phyloP scores from a whole-genome alignment of 768 basidiomycete genomes.

The Psilocybe cyanescens region DNA sequence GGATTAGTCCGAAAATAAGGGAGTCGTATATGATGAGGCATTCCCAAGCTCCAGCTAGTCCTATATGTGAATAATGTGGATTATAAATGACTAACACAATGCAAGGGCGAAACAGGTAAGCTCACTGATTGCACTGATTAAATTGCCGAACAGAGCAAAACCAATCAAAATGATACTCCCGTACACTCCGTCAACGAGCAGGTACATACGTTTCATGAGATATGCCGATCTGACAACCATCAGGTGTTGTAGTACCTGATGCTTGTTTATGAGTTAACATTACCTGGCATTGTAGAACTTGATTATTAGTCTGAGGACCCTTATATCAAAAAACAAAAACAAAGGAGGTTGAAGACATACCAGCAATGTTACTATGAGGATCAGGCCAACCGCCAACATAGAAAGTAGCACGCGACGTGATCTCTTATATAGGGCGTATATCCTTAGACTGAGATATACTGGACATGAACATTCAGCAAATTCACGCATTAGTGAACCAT shows the following conservation, averaged over 20 bases:
- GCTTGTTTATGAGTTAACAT: not conserved
- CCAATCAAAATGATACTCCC: not conserved
- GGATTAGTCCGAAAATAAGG: not conserved
- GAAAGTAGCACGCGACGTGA: not conserved
- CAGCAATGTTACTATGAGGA: not conserved
- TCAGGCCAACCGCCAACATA: not conserved
- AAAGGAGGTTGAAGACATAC: not conserved
- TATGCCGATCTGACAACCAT: not conserved
- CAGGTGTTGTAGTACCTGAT: not conserved
- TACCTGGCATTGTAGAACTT: not conserved
- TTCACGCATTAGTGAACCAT: no score
- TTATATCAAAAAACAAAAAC: no score
- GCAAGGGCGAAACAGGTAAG: not conserved
- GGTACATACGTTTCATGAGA: not conserved
- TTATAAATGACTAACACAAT: not conserved
- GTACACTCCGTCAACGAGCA: not conserved
- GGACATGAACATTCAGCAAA: not conserved
- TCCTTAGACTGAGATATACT: not conserved
- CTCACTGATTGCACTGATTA: not conserved
- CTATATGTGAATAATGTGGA: not conserved
- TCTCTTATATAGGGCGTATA: not conserved
- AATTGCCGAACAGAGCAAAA: no score
- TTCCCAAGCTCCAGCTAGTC: slow-evolving; percentile 2
- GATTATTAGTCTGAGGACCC: no score
- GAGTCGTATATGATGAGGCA: slow-evolving; percentile 1